Conservation (phyloP, 1,284 basidiomycete genomes). For the Porphyrellus sp. region DNA sequence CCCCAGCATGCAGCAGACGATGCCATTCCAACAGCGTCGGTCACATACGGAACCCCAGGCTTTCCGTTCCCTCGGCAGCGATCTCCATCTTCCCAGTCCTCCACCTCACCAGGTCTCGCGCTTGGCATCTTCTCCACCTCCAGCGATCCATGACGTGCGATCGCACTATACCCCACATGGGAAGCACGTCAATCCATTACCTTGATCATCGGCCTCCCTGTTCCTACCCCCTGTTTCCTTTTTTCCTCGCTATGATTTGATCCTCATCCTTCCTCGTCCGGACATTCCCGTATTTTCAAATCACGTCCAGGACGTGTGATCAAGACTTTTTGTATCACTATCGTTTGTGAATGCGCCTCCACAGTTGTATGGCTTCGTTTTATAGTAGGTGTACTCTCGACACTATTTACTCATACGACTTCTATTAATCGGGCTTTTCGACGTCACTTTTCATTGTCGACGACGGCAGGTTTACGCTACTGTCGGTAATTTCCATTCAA, state of each 20-base stretch:
- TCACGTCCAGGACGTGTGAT: constrained; percentile 27
- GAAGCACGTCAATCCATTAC: constrained; percentile 38
- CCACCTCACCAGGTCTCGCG: constrained; percentile 33
- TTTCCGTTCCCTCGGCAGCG: constrained; percentile 32
- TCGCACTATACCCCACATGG: constrained; percentile 38
- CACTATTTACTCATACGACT: constrained; percentile 34
- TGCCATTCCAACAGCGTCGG: constrained; percentile 35
- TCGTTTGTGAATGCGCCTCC: constrained; percentile 24
- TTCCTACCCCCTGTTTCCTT: constrained; percentile 17
- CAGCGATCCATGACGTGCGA: constrained; percentile 36
- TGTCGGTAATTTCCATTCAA: constrained; percentile 28
- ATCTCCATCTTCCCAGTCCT: constrained; percentile 36
- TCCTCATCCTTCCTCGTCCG: constrained; percentile 25
- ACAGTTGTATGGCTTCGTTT: constrained; percentile 25
- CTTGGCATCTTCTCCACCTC: constrained; percentile 33
- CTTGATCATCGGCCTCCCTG: constrained; percentile 30
- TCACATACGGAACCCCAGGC: constrained; percentile 34
- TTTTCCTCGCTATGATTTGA: constrained; percentile 24
- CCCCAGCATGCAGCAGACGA: constrained; percentile 26
- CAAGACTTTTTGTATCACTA: constrained; percentile 35
- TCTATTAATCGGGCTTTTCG: constrained; percentile 31
- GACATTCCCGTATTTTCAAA: constrained; percentile 35
- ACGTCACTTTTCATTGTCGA: constrained; percentile 23
- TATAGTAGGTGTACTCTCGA: constrained; percentile 36
- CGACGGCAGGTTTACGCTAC: constrained; percentile 22